phyloP scores from a whole-genome alignment of 768 basidiomycete species.

The Kwoniella dendrophila region DNA sequence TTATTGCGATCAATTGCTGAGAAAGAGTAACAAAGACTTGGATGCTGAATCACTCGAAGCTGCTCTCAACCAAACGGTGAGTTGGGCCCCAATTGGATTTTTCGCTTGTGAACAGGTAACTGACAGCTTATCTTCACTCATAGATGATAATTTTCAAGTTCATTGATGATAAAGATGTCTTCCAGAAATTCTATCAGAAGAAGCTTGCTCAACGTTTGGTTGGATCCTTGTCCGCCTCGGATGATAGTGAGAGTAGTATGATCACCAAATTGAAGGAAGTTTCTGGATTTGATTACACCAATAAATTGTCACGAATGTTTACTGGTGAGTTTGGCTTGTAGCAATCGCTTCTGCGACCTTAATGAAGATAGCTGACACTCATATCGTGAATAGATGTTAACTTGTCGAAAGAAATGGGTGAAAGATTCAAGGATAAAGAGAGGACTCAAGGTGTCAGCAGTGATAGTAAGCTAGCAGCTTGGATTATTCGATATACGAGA shows the following conservation, averaged over 20 bases:
- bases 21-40: constrained; percentile 92
- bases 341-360: not conserved
- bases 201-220: constrained; percentile 92
- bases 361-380: constrained; percentile 18
- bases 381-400: constrained; percentile 71
- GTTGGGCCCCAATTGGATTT: constrained; percentile 47
- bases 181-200: constrained; percentile 96
- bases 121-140: not conserved
- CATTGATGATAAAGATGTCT: constrained; percentile 97
- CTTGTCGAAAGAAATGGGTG: constrained; percentile 90
- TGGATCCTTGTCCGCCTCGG: constrained; percentile 84
- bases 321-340: constrained; percentile 64
- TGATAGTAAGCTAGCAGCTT: constrained; percentile 13
- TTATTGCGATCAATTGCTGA: constrained; percentile 82
- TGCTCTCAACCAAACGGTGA: constrained; percentile 83
- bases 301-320: constrained; percentile 95
- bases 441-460: constrained; percentile 60
- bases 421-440: constrained; percentile 93
- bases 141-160: constrained; percentile 99
- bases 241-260: constrained; percentile 96
- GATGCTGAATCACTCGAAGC: constrained; percentile 90
- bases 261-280: constrained; percentile 95
- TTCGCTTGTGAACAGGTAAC: not conserved
- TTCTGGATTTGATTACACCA: constrained; percentile 95
- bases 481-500: not conserved